Conservation (phyloP, 2,329 filamentous ascomycete genomes). For the Mollisia scopiformis region DNA sequence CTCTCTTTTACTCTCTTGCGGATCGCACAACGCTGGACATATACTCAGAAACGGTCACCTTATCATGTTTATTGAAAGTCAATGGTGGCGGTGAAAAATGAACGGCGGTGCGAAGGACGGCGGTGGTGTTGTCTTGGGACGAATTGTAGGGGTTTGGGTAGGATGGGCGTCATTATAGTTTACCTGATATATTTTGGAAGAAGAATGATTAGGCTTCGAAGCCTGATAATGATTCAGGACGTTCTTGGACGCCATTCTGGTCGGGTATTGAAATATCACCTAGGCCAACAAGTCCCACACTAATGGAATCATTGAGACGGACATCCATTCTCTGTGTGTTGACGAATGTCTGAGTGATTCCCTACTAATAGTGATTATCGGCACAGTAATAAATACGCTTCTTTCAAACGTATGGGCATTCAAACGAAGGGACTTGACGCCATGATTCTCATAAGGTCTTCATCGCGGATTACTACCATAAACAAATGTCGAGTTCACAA, state of each 20-base stretch:
- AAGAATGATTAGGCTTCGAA: not conserved
- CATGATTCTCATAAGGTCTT: too few species aligned
- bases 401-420: too few species aligned
- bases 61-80: constrained; percentile 16
- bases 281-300: not conserved
- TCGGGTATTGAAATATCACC: not conserved
- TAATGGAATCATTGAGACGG: not conserved
- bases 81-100: constrained; percentile 21
- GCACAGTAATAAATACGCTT: too few species aligned
- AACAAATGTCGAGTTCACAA: too few species aligned
- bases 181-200: not conserved
- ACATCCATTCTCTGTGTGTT: not conserved
- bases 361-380: too few species aligned
- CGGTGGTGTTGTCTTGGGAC: not conserved
- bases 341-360: not conserved
- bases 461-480: too few species aligned
- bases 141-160: not conserved
- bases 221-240: not conserved
- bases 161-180: not conserved
- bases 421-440: not conserved
- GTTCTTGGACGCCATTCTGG: not conserved
- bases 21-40: constrained; percentile 24
- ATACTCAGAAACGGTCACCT: constrained; percentile 18
- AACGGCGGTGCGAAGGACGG: constrained; percentile 22
- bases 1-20: constrained; percentile 14